Conservation (phyloP, 805 yeast species). For the Lipomyces yamadae region DNA sequence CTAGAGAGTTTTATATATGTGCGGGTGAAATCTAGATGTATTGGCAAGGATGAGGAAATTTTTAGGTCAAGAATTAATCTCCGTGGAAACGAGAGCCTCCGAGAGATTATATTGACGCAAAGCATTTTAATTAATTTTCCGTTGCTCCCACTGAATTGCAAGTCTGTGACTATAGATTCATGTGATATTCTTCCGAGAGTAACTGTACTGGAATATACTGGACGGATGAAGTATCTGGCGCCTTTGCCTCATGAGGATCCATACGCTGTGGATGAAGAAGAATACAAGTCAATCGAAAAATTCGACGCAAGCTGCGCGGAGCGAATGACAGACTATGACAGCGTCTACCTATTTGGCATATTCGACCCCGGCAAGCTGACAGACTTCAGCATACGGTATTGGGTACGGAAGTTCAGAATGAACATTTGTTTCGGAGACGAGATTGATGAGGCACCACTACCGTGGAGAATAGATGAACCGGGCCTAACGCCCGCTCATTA, state of each 20-base stretch:
- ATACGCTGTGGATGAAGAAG: slow-evolving; percentile 7
- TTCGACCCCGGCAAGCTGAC: slow-evolving; percentile 15
- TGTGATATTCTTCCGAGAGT: slow-evolving; percentile 8
- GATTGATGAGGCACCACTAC: not conserved
- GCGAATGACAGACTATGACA: not conserved
- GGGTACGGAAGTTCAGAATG: slow-evolving; percentile 5
- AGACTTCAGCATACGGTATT: slow-evolving; percentile 13
- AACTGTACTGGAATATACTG: not conserved
- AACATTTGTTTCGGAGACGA: slow-evolving; percentile 6
- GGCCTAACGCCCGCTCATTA: slow-evolving; percentile 3
- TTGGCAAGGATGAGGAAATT: not conserved
- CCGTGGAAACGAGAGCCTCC: slow-evolving; percentile 1
- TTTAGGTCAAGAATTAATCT: not conserved
- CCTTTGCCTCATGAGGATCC: slow-evolving; percentile 12
- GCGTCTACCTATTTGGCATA: not conserved
- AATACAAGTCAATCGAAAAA: slow-evolving; percentile 13
- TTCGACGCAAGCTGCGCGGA: slow-evolving; percentile 11
- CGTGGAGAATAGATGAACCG: slow-evolving; percentile 4
- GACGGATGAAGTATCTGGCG: slow-evolving; percentile 8
- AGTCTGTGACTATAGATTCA: slow-evolving; percentile 8
- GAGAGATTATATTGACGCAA: slow-evolving; percentile 16
- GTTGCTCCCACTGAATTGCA: slow-evolving; percentile 9
- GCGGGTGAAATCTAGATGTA: not conserved
- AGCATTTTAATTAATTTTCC: slow-evolving; percentile 10
- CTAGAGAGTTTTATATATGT: slow-evolving; percentile 10